These are phyloP conservation scores for Suillus fuscotomentosus DNA, from an alignment of 768 basidiomycete species.

Conservation along the genomic window DNA sequence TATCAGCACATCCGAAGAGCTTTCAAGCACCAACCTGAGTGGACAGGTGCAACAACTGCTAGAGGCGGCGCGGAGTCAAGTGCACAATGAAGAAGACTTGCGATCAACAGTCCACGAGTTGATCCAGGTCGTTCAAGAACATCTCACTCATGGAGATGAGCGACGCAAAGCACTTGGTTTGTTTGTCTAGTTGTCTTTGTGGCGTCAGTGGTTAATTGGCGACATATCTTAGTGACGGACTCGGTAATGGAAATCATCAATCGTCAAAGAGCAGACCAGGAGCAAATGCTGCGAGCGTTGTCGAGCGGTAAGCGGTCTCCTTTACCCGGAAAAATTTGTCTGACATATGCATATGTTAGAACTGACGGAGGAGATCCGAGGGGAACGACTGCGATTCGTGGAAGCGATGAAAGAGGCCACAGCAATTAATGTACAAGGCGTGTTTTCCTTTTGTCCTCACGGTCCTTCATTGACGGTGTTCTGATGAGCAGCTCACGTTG, in stretches of 20 bases:
- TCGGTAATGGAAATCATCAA: conserved; percentile 62
- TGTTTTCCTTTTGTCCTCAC: conserved; percentile 10
- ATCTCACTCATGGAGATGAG: conserved; percentile 38
- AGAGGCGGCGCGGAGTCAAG: conserved; percentile 30
- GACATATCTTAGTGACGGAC: conserved; percentile 45
- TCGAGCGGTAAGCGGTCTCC: conserved; percentile 50
- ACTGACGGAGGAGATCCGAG: conserved; percentile 79
- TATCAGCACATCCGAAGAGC: conserved; percentile 22
- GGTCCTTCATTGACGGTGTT: background rate
- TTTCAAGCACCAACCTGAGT: conserved; percentile 10
- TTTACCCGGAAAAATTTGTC: background rate
- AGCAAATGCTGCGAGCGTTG: conserved; percentile 61
- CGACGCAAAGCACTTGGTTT: conserved; percentile 39
- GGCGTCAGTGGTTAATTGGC: conserved; percentile 4
- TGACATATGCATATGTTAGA: conserved; percentile 39
- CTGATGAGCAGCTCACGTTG: conserved; percentile 64
- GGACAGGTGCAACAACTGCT: conserved; percentile 34
- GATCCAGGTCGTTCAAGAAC: conserved; percentile 39
- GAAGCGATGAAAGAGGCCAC: conserved; percentile 97
- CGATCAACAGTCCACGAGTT: conserved; percentile 36
- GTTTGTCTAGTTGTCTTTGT: conserved; percentile 12
- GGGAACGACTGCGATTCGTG: conserved; percentile 82
- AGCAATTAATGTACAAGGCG: conserved; percentile 80
- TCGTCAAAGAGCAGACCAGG: conserved; percentile 71
- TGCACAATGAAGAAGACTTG: conserved; percentile 29